Evolutionary conservation across 441 rosid species (phyloP), one percentile per base, ranked within the genome.

Genomic region (Gossypium armourianum): DNA sequence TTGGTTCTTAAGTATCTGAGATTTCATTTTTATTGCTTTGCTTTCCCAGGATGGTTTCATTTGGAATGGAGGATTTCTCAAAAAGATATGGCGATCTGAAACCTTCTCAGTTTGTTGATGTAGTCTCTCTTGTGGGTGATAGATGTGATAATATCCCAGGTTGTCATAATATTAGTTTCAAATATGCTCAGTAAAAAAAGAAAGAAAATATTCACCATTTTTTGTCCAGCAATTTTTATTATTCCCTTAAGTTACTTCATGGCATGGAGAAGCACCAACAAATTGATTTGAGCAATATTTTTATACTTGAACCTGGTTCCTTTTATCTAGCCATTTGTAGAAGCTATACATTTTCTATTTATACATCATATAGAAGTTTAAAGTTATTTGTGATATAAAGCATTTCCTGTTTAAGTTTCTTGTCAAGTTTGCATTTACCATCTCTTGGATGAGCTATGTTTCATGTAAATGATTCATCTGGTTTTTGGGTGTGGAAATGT

Each of bases 11-110:
- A 55, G 26, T 54, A 53, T 62, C 49, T 50, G 60, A 29, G 50
- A 9, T 75, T 20, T 68, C 16, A 62, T 17, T 29, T 52, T 60
- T 62, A 45, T 72, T 59, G 12, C 64, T 79, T 86, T 54, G 54
- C 70, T 68, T 81, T 68, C 68, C 47, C 85, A 94, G 99, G 80
- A 90, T 92, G 97, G 86, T 84, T 73, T 94, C 99, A 65, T 94
- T 87, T 74, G 99, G 99, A 68, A 72, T 89, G 80, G 99, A 94
- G 80, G 94, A 94, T 64, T 94, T 94, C 72, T 90, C 97, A 70
- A 64, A 88, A 80, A 88, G 83, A 78, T 94, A 83, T 62, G 93
- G 96, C 74, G 80, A 70, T 59, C 68, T 92, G 82, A 76, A 83
- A 72, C 99, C 97, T 69, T 80, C 88, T 60, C 99, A 94, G 79